Base-by-base conservation (phyloP, 345 rosid species). In the Boechera stricta region DNA sequence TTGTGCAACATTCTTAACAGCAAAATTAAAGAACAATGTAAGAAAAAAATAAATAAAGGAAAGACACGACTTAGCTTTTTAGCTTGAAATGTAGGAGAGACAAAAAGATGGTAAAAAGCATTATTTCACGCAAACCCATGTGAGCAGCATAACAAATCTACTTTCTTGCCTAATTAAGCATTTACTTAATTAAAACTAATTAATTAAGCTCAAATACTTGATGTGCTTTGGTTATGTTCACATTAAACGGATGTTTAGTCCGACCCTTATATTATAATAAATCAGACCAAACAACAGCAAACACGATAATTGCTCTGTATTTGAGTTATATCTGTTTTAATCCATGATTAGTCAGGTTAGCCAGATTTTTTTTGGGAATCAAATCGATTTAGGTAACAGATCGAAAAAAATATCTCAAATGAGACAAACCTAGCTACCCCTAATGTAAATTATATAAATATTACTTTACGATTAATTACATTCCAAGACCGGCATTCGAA, bases 61-160 rank as follows among this genome's bases (percentile, higher is more conserved):
- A 58, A 75, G 69, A 72, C 75, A 81, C 84, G 72, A 77, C 45
- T 81, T 77, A 79, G 82, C 74, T 74, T 70, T 71, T 78, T 73
- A 78, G 75, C 71, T 68, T 5, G 64, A 59, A 68, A 52, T 21
- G 29, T 78, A 75, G 75, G 77, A 83, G 87, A 73, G 84, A 87
- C 87, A 83, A 81, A 79, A 63, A 63, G 58, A 63, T 67, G 59
- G n/a, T 68, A 44, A 69, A 77, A 83, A 77, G 61, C 68, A 80
- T 81, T 73, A 60, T 79, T 76, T 79, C 70, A 62, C 58, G 66
- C 75, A 49, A 76, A 36, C 53, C 83, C 86, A 85, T 88, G 87
- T 83, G 91, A 64, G 72, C 72, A 79, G 82, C 91, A 86, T 64
- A 67, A 21, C 33, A 55, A 75, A 55, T 79, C 69, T 71, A 49